Evolutionary conservation across 345 rosid genomes (phyloP).

Genomic region (Trapa bicornis): DNA sequence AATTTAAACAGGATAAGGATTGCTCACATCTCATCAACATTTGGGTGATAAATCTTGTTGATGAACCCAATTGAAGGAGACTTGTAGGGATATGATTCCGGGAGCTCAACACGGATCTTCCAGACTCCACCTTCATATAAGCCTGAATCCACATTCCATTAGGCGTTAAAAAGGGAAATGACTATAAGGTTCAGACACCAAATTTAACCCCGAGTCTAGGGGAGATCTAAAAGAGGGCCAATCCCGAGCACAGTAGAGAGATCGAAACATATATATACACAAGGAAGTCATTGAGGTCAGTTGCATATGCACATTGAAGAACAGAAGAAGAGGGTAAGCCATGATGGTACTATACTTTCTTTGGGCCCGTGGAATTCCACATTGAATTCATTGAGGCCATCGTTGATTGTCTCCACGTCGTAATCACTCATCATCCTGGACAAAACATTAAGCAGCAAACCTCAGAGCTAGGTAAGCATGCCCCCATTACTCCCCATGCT

Average conservation of each 20-base stretch:
- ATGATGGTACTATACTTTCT: slow-evolving; percentile 36
- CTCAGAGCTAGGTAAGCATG: not conserved
- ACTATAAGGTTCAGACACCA: not conserved
- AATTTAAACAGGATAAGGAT: slow-evolving; percentile 1
- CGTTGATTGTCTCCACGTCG: slow-evolving; percentile 57
- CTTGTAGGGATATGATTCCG: slow-evolving; percentile 68
- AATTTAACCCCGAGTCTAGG: not conserved
- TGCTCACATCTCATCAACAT: slow-evolving; percentile 65
- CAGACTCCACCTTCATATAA: slow-evolving; percentile 62
- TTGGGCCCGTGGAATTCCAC: slow-evolving; percentile 68
- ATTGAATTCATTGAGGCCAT: slow-evolving; percentile 60
- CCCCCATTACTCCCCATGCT: not conserved
- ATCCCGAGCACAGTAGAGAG: not conserved
- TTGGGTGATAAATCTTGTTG: slow-evolving; percentile 70
- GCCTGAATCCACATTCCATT: slow-evolving; percentile 29
- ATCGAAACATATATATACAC: not conserved
- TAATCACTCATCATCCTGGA: slow-evolving; percentile 80
- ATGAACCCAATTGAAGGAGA: slow-evolving; percentile 65
- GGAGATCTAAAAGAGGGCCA: not conserved
- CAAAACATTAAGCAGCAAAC: slow-evolving; percentile 10
- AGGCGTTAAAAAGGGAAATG: not conserved
- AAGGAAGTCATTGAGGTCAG: too few relatives aligned
- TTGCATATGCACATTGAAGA: not conserved
- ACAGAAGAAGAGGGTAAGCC: slow-evolving; percentile 3
- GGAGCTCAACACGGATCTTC: slow-evolving; percentile 66